Conservation (phyloP, 768 basidiomycete species). For the Butyriboletus loyo region DNA sequence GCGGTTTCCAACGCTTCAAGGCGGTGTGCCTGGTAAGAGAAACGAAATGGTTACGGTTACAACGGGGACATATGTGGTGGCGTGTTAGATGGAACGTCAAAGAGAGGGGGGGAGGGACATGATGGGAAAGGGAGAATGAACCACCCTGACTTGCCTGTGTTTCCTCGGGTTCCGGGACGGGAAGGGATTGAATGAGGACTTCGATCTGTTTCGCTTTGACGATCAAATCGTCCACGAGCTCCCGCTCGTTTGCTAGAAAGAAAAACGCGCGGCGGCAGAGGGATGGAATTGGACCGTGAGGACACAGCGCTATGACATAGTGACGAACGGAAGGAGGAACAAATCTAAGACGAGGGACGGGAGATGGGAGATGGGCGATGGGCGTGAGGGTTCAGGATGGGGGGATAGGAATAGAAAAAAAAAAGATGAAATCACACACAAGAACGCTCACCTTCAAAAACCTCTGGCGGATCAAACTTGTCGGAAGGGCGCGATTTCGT, state of each 20-base stretch:
- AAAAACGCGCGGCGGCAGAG: background rate
- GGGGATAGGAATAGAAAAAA: background rate
- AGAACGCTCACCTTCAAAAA: conserved; percentile 66
- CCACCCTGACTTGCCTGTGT: conserved; percentile 45
- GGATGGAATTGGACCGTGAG: background rate
- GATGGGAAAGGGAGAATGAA: background rate
- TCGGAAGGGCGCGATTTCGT: conserved; percentile 75
- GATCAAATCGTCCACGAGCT: conserved; percentile 79
- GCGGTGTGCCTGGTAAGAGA: conserved; percentile 52
- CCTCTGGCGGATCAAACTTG: conserved; percentile 67
- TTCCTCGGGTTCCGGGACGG: conserved; percentile 75
- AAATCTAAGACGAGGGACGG: background rate
- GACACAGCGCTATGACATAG: background rate
- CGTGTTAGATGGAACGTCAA: background rate
- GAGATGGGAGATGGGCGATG: background rate
- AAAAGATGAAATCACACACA: background rate
- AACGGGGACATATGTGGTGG: background rate
- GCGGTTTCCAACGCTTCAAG: conserved; percentile 65
- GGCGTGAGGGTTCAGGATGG: background rate
- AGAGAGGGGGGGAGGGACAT: no score
- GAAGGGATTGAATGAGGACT: conserved; percentile 75
- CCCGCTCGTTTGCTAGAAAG: conserved; percentile 69
- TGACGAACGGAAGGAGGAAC: background rate
- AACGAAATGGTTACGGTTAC: background rate
- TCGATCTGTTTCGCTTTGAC: conserved; percentile 89